Evolutionary conservation across 2,329 filamentous ascomycete genomes (phyloP).

Genomic region (Talaromyces rugulosus): DNA sequence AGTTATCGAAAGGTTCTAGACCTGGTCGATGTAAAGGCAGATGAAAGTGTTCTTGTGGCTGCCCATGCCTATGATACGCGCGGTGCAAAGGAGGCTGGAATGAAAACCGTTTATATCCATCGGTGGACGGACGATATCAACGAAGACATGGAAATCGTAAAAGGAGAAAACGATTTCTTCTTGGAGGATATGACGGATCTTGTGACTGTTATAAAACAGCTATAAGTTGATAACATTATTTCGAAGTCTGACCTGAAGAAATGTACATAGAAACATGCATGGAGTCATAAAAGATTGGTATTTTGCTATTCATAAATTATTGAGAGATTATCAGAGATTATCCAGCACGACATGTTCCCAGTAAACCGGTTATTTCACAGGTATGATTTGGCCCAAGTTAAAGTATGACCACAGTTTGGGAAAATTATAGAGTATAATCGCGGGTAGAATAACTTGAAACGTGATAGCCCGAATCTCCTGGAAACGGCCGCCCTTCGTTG

Average conservation of each 20-base stretch:
- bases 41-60: slow-evolving; percentile 51
- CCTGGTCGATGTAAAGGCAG: slow-evolving; percentile 41
- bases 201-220: slow-evolving; percentile 9
- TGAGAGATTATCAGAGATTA: background rate
- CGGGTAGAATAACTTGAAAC: background rate
- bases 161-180: slow-evolving; percentile 39
- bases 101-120: slow-evolving; percentile 51
- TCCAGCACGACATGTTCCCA: background rate
- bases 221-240: background rate
- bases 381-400: background rate
- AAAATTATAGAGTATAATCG: background rate
- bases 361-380: background rate
- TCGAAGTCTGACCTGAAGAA: background rate
- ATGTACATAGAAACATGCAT: background rate
- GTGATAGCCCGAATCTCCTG: background rate
- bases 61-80: slow-evolving; percentile 53
- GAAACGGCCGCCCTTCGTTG: background rate
- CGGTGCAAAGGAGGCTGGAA: slow-evolving; percentile 45
- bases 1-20: slow-evolving; percentile 46
- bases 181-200: slow-evolving; percentile 21
- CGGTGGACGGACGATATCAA: slow-evolving; percentile 52
- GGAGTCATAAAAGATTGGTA: background rate
- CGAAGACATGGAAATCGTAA: slow-evolving; percentile 42
- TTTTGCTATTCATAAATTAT: background rate
- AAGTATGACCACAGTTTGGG: background rate